Percentiles rank a stretch among this genome's conserved stretches.
Evolutionary conservation across 1,284 basidiomycete genomes (phyloP).

Genomic region (Sporisorium graminicola): DNA sequence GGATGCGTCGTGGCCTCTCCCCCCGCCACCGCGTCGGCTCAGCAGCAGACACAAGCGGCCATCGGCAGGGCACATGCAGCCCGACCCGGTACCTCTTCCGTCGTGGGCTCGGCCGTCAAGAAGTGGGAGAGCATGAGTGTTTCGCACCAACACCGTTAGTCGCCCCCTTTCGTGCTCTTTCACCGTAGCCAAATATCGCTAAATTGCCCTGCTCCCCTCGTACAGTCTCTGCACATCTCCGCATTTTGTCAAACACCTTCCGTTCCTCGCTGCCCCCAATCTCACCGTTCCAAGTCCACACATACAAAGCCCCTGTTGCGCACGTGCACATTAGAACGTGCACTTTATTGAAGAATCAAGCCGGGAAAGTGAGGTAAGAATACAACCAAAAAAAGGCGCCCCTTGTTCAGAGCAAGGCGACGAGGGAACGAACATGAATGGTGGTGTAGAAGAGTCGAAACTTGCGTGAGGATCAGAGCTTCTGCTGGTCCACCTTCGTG

Average conservation of each 20-base stretch:
- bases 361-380: neutral
- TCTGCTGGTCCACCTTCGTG: slow-evolving; percentile 17
- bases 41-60: neutral
- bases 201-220: too few relatives aligned
- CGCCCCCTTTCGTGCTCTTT: neutral
- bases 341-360: neutral
- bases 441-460: slow-evolving; percentile 3
- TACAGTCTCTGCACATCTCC: too few relatives aligned
- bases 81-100: slow-evolving; percentile 5
- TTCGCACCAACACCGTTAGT: slow-evolving; percentile 7
- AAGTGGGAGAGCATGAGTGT: slow-evolving; percentile 48
- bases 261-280: neutral
- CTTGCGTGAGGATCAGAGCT: slow-evolving; percentile 5
- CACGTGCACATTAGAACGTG: neutral
- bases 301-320: neutral
- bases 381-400: slow-evolving; percentile 1
- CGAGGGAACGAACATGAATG: slow-evolving; percentile 10
- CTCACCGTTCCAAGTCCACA: neutral
- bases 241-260: neutral
- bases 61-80: neutral
- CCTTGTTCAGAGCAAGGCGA: neutral
- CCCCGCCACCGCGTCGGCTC: too few relatives aligned
- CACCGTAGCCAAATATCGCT: too few relatives aligned
- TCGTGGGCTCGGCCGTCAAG: slow-evolving; percentile 45
- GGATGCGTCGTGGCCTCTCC: neutral